phyloP scores from a whole-genome alignment of 2,329 filamentous ascomycete genomes.

The Lachnellula cervina region DNA sequence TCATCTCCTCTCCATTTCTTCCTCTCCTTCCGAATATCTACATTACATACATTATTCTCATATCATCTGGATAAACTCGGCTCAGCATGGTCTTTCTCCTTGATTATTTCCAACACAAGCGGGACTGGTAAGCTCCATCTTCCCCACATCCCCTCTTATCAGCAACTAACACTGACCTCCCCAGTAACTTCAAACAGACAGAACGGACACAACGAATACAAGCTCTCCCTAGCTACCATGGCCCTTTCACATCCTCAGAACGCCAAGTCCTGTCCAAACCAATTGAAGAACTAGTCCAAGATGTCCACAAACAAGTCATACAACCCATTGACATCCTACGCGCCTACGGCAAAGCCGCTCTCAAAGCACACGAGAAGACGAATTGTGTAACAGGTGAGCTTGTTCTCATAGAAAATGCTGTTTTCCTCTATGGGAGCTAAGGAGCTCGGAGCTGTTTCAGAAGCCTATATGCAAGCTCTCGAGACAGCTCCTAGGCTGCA shows the following conservation, averaged over 20 bases:
- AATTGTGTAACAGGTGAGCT: constrained; percentile 89
- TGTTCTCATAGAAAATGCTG: too few species aligned
- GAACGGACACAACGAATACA: constrained; percentile 68
- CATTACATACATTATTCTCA: not conserved
- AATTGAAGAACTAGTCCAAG: constrained; percentile 71
- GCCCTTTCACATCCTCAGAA: constrained; percentile 59
- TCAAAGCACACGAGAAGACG: constrained; percentile 78
- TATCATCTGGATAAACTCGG: not conserved
- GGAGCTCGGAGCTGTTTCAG: too few species aligned
- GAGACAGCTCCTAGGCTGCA: too few species aligned
- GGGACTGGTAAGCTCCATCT: constrained; percentile 27
- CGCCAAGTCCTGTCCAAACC: constrained; percentile 63
- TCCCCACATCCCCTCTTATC: not conserved
- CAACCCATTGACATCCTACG: constrained; percentile 70
- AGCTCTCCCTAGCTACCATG: constrained; percentile 61
- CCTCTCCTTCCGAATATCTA: not conserved
- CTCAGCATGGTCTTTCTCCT: constrained; percentile 30
- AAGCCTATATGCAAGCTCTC: too few species aligned
- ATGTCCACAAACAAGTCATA: constrained; percentile 65
- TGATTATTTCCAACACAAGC: constrained; percentile 31
- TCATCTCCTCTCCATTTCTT: constrained; percentile 1
- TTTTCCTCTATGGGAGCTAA: too few species aligned
- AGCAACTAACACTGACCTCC: constrained; percentile 26
- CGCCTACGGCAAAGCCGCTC: constrained; percentile 80
- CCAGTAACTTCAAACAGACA: constrained; percentile 72